Evolutionary conservation across 306 rosid species (phyloP), one percentile per base, ranked within the genome.

Genomic region (Cicer pinnatifidum): DNA sequence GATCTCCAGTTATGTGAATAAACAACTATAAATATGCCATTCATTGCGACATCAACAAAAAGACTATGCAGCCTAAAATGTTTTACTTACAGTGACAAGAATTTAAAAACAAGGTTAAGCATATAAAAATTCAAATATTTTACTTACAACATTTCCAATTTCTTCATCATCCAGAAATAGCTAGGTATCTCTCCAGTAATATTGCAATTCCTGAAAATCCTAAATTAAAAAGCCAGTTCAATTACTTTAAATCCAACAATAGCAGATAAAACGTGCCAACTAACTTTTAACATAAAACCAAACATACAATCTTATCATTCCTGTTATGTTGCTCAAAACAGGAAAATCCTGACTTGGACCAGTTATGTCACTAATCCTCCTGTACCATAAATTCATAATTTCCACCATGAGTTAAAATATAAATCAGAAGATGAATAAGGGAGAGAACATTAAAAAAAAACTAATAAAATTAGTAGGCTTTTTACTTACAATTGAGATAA

Each of bases 141-240:
- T 72, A 86, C 96, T 89, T 79, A 93, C 98, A 93, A 41, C 86
- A 83, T 71, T 17, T 70, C 72, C 67, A 85, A 69, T 5, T 1
- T n/a, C 80, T 39, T 67, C 85, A 78, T 47, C 6, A 75, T 84
- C 98, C 94, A 91, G 65, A 93, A 51, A 78, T 88, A 85, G 51
- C 85, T 51, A 37, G 98, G 96, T 63, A 89, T 81, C 83, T 86
- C 82, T 67, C 98, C 97, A 15, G 85, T 82, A 78, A 93, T 86
- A 68, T 91, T 87, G 73, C 98, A 91, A 47, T 82, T 93, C 77
- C 98, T 89, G 78, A 93, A 77, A 79, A 89, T 78, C 92, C 98
- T 93, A 64, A 40, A 74, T 65, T 8, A 43, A 46, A 80, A 58
- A 51, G n/a, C 41, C 7, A 8, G 54, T 28, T 28, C 35, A 83